Conservation (phyloP, 257 asterid genomes). For the Vinca minor region DNA sequence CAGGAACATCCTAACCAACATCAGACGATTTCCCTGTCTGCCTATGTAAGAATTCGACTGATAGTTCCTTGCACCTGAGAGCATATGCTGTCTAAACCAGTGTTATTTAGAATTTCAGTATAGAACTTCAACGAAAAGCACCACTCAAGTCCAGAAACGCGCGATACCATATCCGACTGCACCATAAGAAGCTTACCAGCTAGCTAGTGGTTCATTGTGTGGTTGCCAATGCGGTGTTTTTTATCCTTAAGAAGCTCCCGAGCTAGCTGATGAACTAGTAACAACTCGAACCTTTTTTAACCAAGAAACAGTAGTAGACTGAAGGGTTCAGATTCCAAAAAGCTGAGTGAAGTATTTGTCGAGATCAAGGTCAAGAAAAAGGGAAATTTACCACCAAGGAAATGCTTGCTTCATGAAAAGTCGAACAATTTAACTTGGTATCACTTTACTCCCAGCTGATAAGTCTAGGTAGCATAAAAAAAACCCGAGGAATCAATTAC, state of each 20-base stretch:
- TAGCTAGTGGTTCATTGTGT: conserved; percentile 53
- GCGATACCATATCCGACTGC: conserved; percentile 48
- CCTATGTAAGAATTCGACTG: conserved; percentile 25
- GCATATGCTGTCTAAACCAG: conserved; percentile 37
- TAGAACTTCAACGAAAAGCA: conserved; percentile 50
- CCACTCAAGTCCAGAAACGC: conserved; percentile 62
- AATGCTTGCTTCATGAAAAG: conserved; percentile 12
- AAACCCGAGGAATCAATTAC: neutral
- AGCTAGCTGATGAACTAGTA: conserved; percentile 40
- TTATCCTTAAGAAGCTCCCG: conserved; percentile 51
- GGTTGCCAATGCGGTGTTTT: conserved; percentile 51
- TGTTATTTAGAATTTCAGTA: conserved; percentile 47
- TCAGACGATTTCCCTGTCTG: conserved; percentile 20
- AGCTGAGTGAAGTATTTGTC: conserved; percentile 43
- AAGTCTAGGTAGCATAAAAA: neutral
- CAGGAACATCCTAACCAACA: neutral
- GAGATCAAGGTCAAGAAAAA: conserved; percentile 61
- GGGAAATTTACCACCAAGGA: conserved; percentile 46
- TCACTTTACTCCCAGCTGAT: neutral
- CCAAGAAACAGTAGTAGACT: conserved; percentile 47
- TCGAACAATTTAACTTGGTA: neutral
- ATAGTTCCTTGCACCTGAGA: conserved; percentile 42
- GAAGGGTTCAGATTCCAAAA: conserved; percentile 19
- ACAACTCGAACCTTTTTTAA: conserved; percentile 31
- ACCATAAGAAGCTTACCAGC: conserved; percentile 28